Evolutionary conservation across 2,329 filamentous ascomycete genomes (phyloP).

Genomic region (Penicillium hesseltinei): DNA sequence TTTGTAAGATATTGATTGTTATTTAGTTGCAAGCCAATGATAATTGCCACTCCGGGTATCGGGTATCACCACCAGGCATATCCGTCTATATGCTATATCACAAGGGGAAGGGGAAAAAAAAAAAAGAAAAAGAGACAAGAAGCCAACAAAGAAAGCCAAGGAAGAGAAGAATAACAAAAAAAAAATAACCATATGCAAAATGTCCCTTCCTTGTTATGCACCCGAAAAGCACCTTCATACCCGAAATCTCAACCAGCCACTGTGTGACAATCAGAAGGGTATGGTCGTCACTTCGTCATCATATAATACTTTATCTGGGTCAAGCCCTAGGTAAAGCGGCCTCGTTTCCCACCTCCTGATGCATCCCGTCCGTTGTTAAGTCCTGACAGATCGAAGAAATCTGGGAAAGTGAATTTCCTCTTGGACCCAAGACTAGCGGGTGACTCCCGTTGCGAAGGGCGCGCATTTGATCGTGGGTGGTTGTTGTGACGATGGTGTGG

Average conservation of each 20-base stretch:
- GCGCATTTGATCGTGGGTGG: constrained; percentile 36
- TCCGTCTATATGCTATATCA: constrained; percentile 36
- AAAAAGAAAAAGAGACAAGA: constrained; percentile 8
- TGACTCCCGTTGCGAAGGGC: constrained; percentile 40
- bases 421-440: constrained; percentile 46
- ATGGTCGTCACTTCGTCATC: constrained; percentile 35
- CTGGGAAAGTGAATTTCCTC: constrained; percentile 47
- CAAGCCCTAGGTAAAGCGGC: constrained; percentile 42
- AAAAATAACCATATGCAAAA: constrained; percentile 29
- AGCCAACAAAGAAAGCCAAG: constrained; percentile 1
- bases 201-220: constrained; percentile 34
- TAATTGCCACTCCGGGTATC: constrained; percentile 36
- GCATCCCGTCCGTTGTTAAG: constrained; percentile 45
- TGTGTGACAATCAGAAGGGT: constrained; percentile 35
- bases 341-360: constrained; percentile 48
- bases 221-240: constrained; percentile 23
- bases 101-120: constrained; percentile 12
- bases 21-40: constrained; percentile 21
- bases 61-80: constrained; percentile 38
- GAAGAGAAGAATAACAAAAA: constrained; percentile 15
- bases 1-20: constrained; percentile 25
- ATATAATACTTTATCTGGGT: constrained; percentile 18
- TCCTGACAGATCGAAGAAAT: constrained; percentile 52
- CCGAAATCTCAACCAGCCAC: constrained; percentile 27
- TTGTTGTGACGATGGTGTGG: constrained; percentile 42